Evolutionary conservation across 257 asterid species (phyloP).

Genomic region (Nicotiana otophora): DNA sequence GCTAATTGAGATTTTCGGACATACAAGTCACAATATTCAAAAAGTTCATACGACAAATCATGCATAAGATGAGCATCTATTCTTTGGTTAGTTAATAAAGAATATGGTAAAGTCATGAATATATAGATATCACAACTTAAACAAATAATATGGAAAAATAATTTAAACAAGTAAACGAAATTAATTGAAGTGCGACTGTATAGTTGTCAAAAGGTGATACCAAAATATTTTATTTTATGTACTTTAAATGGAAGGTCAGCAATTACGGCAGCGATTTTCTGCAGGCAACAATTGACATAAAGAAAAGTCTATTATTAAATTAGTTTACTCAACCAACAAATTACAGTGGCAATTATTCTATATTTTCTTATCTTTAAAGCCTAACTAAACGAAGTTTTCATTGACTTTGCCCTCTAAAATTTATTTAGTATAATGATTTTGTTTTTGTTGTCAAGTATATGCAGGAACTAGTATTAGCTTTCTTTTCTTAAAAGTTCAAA

Average conservation of each 20-base stretch:
- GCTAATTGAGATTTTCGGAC: too few relatives aligned
- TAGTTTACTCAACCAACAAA: not conserved
- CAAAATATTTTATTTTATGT: not conserved
- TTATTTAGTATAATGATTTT: not conserved
- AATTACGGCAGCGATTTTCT: constrained; percentile 3
- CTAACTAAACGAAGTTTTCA: not conserved
- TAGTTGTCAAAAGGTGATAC: not conserved
- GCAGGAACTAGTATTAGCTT: not conserved
- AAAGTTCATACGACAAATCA: too few relatives aligned
- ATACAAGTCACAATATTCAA: too few relatives aligned
- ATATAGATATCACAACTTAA: too few relatives aligned
- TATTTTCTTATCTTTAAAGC: not conserved
- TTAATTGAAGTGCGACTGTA: not conserved
- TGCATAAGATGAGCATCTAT: too few relatives aligned
- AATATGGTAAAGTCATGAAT: too few relatives aligned
- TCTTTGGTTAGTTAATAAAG: too few relatives aligned
- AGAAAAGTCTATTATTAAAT: not conserved
- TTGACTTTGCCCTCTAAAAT: not conserved
- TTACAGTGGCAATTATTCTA: not conserved
- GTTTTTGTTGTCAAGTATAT: not conserved
- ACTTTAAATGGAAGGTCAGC: not conserved
- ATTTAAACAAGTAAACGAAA: not conserved
- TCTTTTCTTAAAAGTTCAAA: not conserved
- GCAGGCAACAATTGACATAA: not conserved
- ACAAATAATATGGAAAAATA: too few relatives aligned